Evolutionary conservation across 768 basidiomycete genomes (phyloP).

Genomic region (Agaricus sinodeliciosus): DNA sequence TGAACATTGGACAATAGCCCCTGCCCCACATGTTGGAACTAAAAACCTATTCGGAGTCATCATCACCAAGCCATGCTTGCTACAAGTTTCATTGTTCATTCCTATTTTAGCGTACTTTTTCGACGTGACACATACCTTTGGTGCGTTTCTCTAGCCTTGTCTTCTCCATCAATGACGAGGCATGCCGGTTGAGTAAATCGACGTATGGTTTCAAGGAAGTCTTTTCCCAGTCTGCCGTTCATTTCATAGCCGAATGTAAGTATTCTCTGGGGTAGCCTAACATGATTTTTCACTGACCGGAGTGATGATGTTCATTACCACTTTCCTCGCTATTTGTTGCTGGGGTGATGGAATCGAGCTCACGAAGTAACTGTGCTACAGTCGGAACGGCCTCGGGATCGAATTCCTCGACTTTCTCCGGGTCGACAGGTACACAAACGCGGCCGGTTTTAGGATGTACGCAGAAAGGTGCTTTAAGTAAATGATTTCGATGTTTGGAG

Average conservation of each 20-base stretch:
- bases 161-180: conserved; percentile 47
- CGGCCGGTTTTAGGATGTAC: conserved; percentile 95
- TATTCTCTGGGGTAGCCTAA: neutral
- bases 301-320: conserved; percentile 33
- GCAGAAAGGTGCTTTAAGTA: conserved; percentile 97
- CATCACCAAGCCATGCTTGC: conserved; percentile 7
- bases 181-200: conserved; percentile 81
- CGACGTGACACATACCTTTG: conserved; percentile 22
- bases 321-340: conserved; percentile 18
- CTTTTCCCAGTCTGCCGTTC: conserved; percentile 62
- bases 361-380: conserved; percentile 71
- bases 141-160: conserved; percentile 42
- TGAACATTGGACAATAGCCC: too few species aligned
- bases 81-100: neutral
- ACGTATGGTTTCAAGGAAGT: conserved; percentile 89
- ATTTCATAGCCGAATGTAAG: neutral
- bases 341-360: conserved; percentile 39
- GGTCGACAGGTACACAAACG: conserved; percentile 90
- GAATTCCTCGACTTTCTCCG: conserved; percentile 66
- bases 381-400: conserved; percentile 86
- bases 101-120: neutral
- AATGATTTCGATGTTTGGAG: conserved; percentile 94
- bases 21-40: too few species aligned
- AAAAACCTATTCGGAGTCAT: neutral
- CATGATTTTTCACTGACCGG: conserved; percentile 29